Conservation (phyloP, 768 basidiomycete genomes). For the Collybiopsis confluens region DNA sequence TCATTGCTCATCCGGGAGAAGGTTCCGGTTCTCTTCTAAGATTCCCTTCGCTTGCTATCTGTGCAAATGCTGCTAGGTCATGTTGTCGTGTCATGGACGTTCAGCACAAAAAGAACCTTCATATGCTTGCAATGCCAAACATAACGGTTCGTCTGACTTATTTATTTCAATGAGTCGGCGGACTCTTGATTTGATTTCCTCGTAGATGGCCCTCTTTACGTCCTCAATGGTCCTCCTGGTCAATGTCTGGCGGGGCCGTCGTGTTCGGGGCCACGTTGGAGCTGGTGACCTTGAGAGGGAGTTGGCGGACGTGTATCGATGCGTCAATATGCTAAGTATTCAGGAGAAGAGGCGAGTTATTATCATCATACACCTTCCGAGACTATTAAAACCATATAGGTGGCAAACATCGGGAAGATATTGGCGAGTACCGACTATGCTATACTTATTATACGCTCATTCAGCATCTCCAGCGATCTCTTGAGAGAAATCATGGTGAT, state of each 20-base stretch:
- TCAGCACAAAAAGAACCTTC: not conserved
- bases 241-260: slow-evolving; percentile 3
- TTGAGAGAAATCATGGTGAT: not conserved
- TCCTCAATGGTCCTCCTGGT: slow-evolving; percentile 1
- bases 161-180: not conserved
- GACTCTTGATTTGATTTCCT: not conserved
- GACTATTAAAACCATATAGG: not conserved
- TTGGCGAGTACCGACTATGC: not conserved
- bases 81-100: slow-evolving; percentile 4
- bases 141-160: not conserved
- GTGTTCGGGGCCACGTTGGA: not conserved
- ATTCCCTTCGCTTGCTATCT: slow-evolving; percentile 4
- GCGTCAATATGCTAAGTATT: not conserved
- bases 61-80: slow-evolving; percentile 6
- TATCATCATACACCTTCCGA: not conserved
- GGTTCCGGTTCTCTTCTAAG: too few species aligned
- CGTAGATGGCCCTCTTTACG: not conserved
- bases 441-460: not conserved
- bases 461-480: not conserved
- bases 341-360: not conserved
- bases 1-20: not conserved
- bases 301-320: not conserved
- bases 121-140: not conserved
- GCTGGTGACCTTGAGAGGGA: not conserved
- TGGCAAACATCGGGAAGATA: slow-evolving; percentile 2